Conservation (phyloP, 345 rosid species). For the Syzygium oleosum region DNA sequence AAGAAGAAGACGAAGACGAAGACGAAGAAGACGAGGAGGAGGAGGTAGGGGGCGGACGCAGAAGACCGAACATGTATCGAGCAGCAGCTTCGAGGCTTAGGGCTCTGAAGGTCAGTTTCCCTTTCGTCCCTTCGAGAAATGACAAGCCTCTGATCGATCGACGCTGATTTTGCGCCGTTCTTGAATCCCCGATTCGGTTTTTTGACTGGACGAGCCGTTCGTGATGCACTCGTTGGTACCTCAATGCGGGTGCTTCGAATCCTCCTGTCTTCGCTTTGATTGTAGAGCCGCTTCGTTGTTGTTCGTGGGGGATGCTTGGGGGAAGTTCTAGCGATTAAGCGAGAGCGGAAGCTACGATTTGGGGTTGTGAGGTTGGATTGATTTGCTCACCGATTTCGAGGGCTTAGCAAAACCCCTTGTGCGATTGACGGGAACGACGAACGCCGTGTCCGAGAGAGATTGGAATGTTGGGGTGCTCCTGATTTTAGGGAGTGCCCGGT, state of each 20-base stretch:
- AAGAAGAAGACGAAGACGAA: background rate
- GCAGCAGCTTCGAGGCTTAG: background rate
- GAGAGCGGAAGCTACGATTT: background rate
- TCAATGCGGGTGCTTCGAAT: background rate
- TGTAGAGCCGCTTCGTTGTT: background rate
- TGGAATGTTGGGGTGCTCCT: background rate
- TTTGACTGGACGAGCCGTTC: background rate
- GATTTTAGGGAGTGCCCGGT: background rate
- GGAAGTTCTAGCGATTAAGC: background rate
- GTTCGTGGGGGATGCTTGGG: background rate
- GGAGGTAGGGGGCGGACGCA: background rate
- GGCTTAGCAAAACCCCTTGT: background rate
- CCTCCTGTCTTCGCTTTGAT: background rate
- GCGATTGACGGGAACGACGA: background rate
- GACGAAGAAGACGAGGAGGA: background rate
- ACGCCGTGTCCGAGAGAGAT: background rate
- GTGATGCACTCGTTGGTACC: background rate
- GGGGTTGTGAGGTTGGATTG: background rate
- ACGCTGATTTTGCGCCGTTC: background rate
- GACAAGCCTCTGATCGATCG: background rate
- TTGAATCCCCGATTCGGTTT: background rate
- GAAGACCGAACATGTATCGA: background rate
- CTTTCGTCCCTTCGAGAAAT: background rate
- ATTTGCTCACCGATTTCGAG: background rate
- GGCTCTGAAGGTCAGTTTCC: constrained; percentile 2